Base-by-base conservation (phyloP, 305 asterid species). In the Rubia peregrina region DNA sequence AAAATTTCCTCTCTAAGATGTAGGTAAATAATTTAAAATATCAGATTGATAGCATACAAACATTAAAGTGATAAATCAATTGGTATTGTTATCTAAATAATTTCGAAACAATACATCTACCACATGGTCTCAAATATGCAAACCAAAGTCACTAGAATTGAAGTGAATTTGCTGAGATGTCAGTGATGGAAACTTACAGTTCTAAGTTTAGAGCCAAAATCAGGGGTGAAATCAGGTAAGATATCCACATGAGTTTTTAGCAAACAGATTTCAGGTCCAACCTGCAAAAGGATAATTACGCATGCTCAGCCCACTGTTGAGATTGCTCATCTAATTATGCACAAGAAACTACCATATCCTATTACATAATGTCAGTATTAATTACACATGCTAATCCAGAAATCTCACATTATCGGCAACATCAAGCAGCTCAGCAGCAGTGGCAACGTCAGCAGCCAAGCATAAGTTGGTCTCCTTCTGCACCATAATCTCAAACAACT, bases 221-320 rank as follows among this genome's bases (percentile, higher is more conserved):
- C 96, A 33, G 96, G 84, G 7, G 96, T 87, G 83, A 95, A 95
- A 82, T 95, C 99, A 53, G 98, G 96, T 36, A 91, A 86, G 81
- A 91, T 91, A 75, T 95, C 99, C 71, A 91, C 97, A 75, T 90
- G 99, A 73, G 99, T 95, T 83, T 95, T 95, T 71, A 95, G 81
- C 95, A 95, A 78, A 85, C 98, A 94, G 79, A 94, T 89, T 84
- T 94, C 97, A 33, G 91, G 96, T 75, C 97, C 97, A 77, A 89
- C 98, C 98, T 94, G 87, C 85, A 87, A 43, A 24, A 53, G 9
- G 40, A 36, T 36, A 36, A 36, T 36, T 36, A 36, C 40, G 3
- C 40, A 36, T 61, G 3, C 26, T 51, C 19, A 21, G 2, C 65
- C 44, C 17, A 60, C 22, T 60, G 26, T 10, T 12, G 42, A 59